phyloP scores from a whole-genome alignment of 2,329 filamentous ascomycete genomes.

The Delphinella strobiligena region DNA sequence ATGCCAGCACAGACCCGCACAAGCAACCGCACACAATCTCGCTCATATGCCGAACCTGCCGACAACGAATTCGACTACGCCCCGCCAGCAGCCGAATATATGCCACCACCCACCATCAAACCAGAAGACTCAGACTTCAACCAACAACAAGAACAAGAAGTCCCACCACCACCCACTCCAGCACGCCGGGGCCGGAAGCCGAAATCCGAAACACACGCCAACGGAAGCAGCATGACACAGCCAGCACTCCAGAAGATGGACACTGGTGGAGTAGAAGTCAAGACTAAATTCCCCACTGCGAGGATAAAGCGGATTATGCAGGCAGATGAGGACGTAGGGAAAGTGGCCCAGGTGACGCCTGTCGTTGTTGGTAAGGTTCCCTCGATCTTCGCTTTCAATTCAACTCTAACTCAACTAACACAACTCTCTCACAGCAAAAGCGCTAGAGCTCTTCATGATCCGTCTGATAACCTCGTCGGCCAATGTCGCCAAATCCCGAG shows the following conservation, averaged over 20 bases:
- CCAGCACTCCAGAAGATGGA: slow-evolving; percentile 14
- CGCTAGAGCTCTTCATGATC: slow-evolving; percentile 96
- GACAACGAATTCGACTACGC: background rate
- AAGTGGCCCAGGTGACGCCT: slow-evolving; percentile 93
- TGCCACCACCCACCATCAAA: slow-evolving; percentile 12
- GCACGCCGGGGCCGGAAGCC: slow-evolving; percentile 12
- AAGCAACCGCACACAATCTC: slow-evolving; percentile 7
- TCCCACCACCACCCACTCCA: slow-evolving; percentile 8
- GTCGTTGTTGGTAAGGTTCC: slow-evolving; percentile 65
- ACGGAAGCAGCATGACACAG: background rate
- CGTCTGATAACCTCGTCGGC: slow-evolving; percentile 82
- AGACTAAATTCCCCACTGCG: slow-evolving; percentile 92
- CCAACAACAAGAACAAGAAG: slow-evolving; percentile 1
- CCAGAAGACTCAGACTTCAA: slow-evolving; percentile 9
- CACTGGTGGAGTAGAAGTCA: slow-evolving; percentile 54
- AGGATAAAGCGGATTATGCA: slow-evolving; percentile 99
- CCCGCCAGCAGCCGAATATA: slow-evolving; percentile 11
- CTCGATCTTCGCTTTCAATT: background rate
- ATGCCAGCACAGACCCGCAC: slow-evolving; percentile 12
- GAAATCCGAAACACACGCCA: slow-evolving; percentile 7
- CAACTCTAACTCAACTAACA: background rate
- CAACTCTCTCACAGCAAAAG: slow-evolving; percentile 55
- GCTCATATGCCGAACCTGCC: background rate
- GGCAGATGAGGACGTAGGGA: slow-evolving; percentile 94
- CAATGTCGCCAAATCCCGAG: slow-evolving; percentile 43